phyloP scores from a whole-genome alignment of 78 protist genomes.

The slime mould (Dictyostelium discoideum) region DNA sequence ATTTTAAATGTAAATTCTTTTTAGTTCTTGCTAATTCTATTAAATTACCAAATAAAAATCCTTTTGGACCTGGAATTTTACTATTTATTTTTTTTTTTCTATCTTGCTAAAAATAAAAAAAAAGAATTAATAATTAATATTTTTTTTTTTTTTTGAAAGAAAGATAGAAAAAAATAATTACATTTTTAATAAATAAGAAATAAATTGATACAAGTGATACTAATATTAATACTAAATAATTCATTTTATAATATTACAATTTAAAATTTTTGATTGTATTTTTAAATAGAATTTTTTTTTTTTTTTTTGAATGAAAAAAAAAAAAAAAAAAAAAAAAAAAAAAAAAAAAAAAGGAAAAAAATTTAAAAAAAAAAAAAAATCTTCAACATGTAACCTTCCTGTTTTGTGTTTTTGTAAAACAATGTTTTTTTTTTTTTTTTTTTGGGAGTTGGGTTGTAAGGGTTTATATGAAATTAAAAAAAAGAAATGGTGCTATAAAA shows the following conservation, averaged over 20 bases:
- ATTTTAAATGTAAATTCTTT: background rate
- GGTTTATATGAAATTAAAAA: too few species aligned
- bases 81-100: background rate
- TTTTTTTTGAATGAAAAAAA: background rate
- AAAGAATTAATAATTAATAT: too few species aligned
- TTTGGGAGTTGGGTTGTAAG: too few species aligned
- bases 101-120: background rate
- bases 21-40: background rate
- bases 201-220: background rate
- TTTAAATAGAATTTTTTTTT: background rate
- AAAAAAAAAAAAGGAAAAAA: background rate
- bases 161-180: background rate
- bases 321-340: background rate
- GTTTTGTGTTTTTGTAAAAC: background rate
- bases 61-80: background rate
- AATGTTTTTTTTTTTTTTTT: background rate
- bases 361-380: background rate
- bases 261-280: background rate
- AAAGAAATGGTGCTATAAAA: too few species aligned
- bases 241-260: background rate
- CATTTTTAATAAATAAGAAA: background rate
- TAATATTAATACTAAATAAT: background rate
- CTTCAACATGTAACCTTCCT: background rate
- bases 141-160: too few species aligned
- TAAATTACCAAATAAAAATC: constrained; percentile 14